A percentile compares a stretch with the other conserved stretches of the same genome.
Evolutionary conservation across 2,329 filamentous ascomycete genomes (phyloP).

Genomic region (Ceratocystis lukuohia): DNA sequence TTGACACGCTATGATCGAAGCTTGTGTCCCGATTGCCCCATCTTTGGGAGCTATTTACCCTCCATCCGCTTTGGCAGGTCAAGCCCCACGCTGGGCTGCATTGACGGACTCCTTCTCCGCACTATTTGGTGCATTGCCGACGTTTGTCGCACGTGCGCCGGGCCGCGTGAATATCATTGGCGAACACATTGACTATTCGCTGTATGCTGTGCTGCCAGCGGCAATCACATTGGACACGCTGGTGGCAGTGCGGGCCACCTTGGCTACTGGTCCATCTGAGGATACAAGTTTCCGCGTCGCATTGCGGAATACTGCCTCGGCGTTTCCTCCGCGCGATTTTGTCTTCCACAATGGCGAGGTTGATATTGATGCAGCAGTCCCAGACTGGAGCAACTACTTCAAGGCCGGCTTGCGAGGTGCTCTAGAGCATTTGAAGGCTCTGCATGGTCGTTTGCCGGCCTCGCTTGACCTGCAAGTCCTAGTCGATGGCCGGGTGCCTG

Average conservation of each 20-base stretch:
- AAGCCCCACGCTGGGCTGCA: conserved; percentile 61
- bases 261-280: conserved; percentile 33
- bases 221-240: conserved; percentile 85
- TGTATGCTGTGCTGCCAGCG: conserved; percentile 93
- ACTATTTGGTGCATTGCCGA: conserved; percentile 54
- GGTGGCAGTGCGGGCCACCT: conserved; percentile 56
- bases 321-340: conserved; percentile 66
- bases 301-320: conserved; percentile 69
- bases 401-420: conserved; percentile 80
- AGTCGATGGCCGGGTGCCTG: conserved; percentile 82
- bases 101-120: conserved; percentile 59
- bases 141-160: conserved; percentile 79
- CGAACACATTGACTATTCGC: conserved; percentile 97
- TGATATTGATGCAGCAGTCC: conserved; percentile 70
- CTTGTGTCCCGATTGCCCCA: conserved; percentile 55
- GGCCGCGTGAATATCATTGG: conserved; percentile 97
- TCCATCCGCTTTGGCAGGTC: conserved; percentile 50
- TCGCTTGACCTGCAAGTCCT: conserved; percentile 67
- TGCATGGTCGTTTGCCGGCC: conserved; percentile 43
- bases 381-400: conserved; percentile 99
- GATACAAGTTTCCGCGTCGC: conserved; percentile 40
- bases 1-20: neutral
- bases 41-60: conserved; percentile 76
- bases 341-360: conserved; percentile 45
- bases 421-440: conserved; percentile 53